These are phyloP conservation scores for Colletotrichum coccodes DNA, from an alignment of 2,329 filamentous ascomycete genomes.

Conservation along the genomic window DNA sequence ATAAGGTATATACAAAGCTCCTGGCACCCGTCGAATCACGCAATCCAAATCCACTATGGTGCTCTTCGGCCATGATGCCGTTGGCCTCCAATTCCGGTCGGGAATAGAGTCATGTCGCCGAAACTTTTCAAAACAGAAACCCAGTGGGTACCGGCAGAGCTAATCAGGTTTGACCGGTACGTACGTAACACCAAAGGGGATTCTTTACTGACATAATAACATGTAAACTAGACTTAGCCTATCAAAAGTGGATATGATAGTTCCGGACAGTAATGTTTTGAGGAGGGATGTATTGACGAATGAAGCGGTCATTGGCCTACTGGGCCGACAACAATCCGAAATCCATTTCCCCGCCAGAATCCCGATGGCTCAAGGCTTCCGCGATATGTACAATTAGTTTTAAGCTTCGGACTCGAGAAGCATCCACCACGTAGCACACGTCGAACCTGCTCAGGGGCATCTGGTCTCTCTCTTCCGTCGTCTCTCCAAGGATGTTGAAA, in stretches of 20 bases:
- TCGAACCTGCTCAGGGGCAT: not conserved
- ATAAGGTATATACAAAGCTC: no score
- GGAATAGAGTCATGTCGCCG: not conserved
- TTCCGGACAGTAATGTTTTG: no score
- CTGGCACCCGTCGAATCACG: not conserved
- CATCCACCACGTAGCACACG: not conserved
- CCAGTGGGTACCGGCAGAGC: not conserved
- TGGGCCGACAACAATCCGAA: not conserved
- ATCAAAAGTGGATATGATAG: no score
- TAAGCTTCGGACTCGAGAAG: conserved; percentile 7
- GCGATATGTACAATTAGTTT: conserved; percentile 21
- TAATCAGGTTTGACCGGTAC: not conserved
- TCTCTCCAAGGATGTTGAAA: conserved; percentile 8
- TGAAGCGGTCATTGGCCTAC: not conserved
- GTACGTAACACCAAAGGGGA: no score
- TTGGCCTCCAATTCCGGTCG: not conserved
- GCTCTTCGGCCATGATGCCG: not conserved
- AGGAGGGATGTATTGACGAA: not conserved
- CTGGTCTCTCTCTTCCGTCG: not conserved
- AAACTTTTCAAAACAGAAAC: not conserved
- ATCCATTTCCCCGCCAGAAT: conserved; percentile 17
- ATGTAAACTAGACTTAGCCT: no score
- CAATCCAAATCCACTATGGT: conserved; percentile 9
- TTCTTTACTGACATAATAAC: no score
- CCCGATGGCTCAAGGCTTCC: conserved; percentile 17